Conservation (phyloP, 164 flowering plant species). For the Litsea cubeba region DNA sequence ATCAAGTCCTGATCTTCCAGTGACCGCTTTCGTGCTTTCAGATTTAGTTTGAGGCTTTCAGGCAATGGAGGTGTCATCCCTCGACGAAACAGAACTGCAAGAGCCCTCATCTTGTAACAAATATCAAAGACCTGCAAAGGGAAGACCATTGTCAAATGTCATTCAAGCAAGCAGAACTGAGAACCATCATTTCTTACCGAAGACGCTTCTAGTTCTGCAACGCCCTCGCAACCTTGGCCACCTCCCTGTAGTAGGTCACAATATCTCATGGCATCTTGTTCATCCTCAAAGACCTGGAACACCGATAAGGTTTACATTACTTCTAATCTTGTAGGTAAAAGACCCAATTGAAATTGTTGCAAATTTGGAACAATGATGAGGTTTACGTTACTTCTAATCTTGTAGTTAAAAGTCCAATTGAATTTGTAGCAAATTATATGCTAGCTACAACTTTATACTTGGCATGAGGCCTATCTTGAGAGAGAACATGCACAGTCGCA, state of each 20-base stretch:
- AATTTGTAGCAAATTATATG: no score
- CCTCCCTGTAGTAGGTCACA: slow-evolving; percentile 89
- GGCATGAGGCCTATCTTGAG: no score
- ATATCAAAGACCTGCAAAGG: slow-evolving; percentile 80
- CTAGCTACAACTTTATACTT: no score
- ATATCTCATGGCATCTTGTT: slow-evolving; percentile 73
- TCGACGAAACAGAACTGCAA: slow-evolving; percentile 82
- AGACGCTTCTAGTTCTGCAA: slow-evolving; percentile 93
- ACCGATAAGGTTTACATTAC: no score
- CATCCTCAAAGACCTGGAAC: slow-evolving; percentile 89
- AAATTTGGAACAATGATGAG: no score
- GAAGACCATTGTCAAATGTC: background rate
- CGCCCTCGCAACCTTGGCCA: slow-evolving; percentile 92
- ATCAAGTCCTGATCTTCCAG: slow-evolving; percentile 73
- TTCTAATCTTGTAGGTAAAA: no score
- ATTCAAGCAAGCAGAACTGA: background rate
- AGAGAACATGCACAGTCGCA: no score
- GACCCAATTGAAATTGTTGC: no score
- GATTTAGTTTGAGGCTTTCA: slow-evolving; percentile 75
- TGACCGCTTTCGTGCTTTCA: slow-evolving; percentile 75
- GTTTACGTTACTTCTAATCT: no score
- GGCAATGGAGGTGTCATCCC: slow-evolving; percentile 90
- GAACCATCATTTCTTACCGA: slow-evolving; percentile 34
- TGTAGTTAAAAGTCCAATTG: no score
- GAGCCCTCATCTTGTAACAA: slow-evolving; percentile 76